phyloP scores from a whole-genome alignment of 768 basidiomycete genomes.

The Kwoniella sp. region DNA sequence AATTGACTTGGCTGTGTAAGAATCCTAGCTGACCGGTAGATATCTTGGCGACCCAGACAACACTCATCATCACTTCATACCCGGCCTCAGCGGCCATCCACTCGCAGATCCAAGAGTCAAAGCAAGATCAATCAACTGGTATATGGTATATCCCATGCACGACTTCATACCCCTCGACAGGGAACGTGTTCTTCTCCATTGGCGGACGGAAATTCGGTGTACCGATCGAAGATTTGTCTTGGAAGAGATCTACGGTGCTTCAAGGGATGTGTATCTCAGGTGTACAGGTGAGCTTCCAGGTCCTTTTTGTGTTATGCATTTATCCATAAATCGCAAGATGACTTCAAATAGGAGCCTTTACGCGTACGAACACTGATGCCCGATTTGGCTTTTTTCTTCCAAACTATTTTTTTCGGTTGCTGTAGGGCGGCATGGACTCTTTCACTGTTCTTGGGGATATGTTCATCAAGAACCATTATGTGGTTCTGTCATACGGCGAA shows the following conservation, averaged over 20 bases:
- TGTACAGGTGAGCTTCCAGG: conserved; percentile 25
- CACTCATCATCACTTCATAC: conserved; percentile 33
- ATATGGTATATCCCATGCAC: conserved; percentile 34
- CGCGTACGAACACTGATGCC: too few species aligned
- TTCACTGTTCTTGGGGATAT: conserved; percentile 48
- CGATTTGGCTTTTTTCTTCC: too few species aligned
- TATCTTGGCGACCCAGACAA: conserved; percentile 24
- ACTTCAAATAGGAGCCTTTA: too few species aligned
- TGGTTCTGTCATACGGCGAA: conserved; percentile 33
- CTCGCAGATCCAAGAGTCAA: conserved; percentile 12
- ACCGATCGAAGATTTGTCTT: conserved; percentile 32
- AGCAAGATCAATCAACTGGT: conserved; percentile 10
- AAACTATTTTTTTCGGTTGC: background rate
- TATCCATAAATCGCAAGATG: too few species aligned
- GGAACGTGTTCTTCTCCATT: conserved; percentile 30
- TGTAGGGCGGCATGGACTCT: conserved; percentile 6
- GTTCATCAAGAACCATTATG: conserved; percentile 49
- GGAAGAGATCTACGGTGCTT: conserved; percentile 23
- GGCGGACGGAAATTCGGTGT: conserved; percentile 27
- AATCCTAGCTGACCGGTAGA: too few species aligned
- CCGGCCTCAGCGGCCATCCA: conserved; percentile 21
- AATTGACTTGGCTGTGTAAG: too few species aligned
- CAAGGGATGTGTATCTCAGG: conserved; percentile 31
- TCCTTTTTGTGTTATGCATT: too few species aligned
- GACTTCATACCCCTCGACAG: conserved; percentile 14